Evolutionary conservation across 495 filamentous ascomycete genomes (phyloP).

Genomic region (Aspergillus cristatus): DNA sequence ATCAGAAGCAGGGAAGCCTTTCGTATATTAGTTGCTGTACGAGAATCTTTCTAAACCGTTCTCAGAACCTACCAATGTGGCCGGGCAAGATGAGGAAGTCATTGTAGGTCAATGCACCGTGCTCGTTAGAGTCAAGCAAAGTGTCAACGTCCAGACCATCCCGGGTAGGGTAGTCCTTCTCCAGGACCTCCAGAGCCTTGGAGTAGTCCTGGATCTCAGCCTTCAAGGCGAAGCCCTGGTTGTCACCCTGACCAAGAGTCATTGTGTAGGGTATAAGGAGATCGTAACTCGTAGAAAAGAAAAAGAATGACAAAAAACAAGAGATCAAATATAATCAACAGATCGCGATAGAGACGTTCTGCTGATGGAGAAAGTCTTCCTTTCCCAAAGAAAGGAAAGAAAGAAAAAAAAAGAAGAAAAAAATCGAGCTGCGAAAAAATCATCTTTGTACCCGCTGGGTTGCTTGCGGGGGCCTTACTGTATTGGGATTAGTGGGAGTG

Average conservation of each 20-base stretch:
- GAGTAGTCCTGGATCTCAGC: constrained; percentile 45
- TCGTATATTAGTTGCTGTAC: constrained; percentile 7
- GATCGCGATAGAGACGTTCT: constrained; percentile 35
- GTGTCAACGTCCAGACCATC: constrained; percentile 82
- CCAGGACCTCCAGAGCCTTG: constrained; percentile 68
- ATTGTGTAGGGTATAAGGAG: constrained; percentile 39
- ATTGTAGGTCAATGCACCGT: constrained; percentile 85
- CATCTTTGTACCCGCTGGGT: constrained; percentile 26
- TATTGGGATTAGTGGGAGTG: constrained; percentile 11
- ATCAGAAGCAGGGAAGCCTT: constrained; percentile 81
- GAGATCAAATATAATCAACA: constrained; percentile 34
- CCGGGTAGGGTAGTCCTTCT: constrained; percentile 56
- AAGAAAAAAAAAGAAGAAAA: constrained; percentile 35
- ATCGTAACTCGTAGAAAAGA: constrained; percentile 15
- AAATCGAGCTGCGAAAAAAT: constrained; percentile 24
- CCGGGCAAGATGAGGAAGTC: constrained; percentile 61
- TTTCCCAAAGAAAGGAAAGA: constrained; percentile 49
- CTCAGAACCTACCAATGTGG: constrained; percentile 48
- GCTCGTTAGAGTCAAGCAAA: constrained; percentile 75
- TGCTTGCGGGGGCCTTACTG: constrained; percentile 9
- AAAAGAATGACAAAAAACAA: constrained; percentile 3
- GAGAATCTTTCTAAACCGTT: constrained; percentile 45
- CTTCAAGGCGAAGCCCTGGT: constrained; percentile 33
- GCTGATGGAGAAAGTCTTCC: constrained; percentile 45
- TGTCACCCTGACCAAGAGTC: constrained; percentile 61